A percentile compares a stretch with the other conserved stretches of the same genome.
Evolutionary conservation across 495 filamentous ascomycete species (phyloP).

Genomic region (Sabuloglossum arenarium): DNA sequence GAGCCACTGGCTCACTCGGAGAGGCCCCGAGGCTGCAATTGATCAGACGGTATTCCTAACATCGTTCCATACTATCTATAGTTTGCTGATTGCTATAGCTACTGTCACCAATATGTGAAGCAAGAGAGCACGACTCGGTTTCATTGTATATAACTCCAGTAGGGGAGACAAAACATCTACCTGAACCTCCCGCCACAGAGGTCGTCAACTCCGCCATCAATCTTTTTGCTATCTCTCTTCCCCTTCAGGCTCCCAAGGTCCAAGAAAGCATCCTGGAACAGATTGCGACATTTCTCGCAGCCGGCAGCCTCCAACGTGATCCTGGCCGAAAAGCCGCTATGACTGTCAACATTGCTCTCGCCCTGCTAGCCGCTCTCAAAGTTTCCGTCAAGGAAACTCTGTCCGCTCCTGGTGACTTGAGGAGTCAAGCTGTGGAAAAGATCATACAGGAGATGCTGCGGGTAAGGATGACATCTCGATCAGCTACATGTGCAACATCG

Average conservation of each 20-base stretch:
- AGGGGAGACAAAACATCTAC: constrained; percentile 23
- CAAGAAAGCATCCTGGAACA: constrained; percentile 94
- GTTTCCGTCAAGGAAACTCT: constrained; percentile 63
- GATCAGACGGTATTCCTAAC: constrained; percentile 32
- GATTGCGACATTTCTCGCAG: constrained; percentile 65
- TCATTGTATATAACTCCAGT: constrained; percentile 42
- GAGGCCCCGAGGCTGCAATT: constrained; percentile 45
- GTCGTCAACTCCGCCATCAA: constrained; percentile 86
- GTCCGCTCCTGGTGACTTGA: constrained; percentile 52
- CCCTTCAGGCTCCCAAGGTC: constrained; percentile 69
- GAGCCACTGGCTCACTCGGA: constrained; percentile 37
- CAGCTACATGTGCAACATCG: neutral
- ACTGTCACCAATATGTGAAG: constrained; percentile 56
- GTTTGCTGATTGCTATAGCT: constrained; percentile 24
- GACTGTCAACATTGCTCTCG: constrained; percentile 71
- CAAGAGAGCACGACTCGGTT: constrained; percentile 78
- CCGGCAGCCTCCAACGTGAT: constrained; percentile 60
- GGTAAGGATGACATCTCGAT: constrained; percentile 17
- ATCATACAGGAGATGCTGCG: constrained; percentile 66
- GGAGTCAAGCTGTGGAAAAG: constrained; percentile 58
- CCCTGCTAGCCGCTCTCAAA: constrained; percentile 59
- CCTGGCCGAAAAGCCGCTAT: constrained; percentile 76
- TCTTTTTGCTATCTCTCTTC: constrained; percentile 75
- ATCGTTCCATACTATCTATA: neutral
- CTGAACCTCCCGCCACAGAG: constrained; percentile 77